Evolutionary conservation across 164 flowering plant genomes (phyloP).

Genomic region (Annona cherimola): DNA sequence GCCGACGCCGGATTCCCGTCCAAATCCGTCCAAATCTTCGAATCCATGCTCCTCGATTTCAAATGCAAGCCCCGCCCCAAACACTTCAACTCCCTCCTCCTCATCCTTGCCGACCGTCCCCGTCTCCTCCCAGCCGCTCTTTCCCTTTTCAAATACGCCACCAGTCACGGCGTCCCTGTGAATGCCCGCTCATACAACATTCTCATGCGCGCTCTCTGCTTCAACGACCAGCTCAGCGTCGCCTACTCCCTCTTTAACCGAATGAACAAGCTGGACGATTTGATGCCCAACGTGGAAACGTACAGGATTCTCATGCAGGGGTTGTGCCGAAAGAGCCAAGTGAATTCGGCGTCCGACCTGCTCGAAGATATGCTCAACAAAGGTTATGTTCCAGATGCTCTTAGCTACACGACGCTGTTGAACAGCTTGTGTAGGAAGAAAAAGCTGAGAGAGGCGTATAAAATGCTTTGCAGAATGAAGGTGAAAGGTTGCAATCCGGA

Average conservation of each 20-base stretch:
- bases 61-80: slow-evolving; percentile 49
- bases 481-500: slow-evolving; percentile 91
- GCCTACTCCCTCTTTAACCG: slow-evolving; percentile 65
- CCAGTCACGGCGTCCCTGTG: slow-evolving; percentile 37
- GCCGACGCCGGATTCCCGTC: slow-evolving; percentile 59
- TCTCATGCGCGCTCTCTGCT: slow-evolving; percentile 73
- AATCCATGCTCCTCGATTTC: slow-evolving; percentile 45
- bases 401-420: slow-evolving; percentile 70
- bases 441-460: slow-evolving; percentile 83
- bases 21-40: slow-evolving; percentile 48
- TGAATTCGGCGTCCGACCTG: slow-evolving; percentile 57
- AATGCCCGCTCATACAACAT: slow-evolving; percentile 63
- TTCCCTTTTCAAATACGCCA: slow-evolving; percentile 52
- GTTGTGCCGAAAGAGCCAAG: slow-evolving; percentile 81
- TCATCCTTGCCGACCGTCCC: slow-evolving; percentile 42
- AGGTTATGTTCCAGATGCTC: slow-evolving; percentile 80
- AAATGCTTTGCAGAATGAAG: slow-evolving; percentile 94
- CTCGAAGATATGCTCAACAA: slow-evolving; percentile 92
- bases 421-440: slow-evolving; percentile 94
- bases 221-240: slow-evolving; percentile 49
- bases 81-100: slow-evolving; percentile 57
- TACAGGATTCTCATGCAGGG: slow-evolving; percentile 85
- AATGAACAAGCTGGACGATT: slow-evolving; percentile 73
- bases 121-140: slow-evolving; percentile 47
- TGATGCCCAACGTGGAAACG: slow-evolving; percentile 64